These are phyloP conservation scores for Suillus occidentalis DNA, from an alignment of 768 basidiomycete genomes.

Conservation along the genomic window DNA sequence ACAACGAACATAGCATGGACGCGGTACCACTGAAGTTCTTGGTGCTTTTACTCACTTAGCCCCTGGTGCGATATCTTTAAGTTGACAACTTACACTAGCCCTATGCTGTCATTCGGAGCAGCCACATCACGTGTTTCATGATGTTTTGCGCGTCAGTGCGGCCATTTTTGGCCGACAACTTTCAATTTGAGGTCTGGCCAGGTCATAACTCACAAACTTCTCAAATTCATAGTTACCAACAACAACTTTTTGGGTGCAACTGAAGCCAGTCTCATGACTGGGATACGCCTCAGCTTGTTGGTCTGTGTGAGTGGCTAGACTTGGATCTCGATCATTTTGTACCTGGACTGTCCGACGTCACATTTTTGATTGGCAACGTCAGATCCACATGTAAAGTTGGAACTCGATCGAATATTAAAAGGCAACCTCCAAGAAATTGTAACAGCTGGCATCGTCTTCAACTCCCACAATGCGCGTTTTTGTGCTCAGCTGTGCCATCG, in stretches of 20 bases:
- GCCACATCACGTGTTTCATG: no score
- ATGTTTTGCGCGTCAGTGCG: no score
- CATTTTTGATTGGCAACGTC: not conserved
- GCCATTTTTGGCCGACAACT: no score
- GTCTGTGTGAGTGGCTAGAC: not conserved
- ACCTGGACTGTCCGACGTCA: not conserved
- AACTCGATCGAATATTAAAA: not conserved
- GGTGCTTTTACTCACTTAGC: not conserved
- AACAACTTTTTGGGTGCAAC: no score
- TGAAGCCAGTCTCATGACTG: no score
- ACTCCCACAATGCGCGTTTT: slow-evolving; percentile 8
- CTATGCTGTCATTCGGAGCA: no score
- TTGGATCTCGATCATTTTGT: not conserved
- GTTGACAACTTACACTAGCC: no score
- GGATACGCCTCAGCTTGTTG: not conserved
- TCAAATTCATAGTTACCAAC: not conserved
- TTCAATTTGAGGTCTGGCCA: not conserved
- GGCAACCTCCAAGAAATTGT: not conserved
- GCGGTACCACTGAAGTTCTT: not conserved
- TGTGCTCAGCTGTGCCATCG: slow-evolving; percentile 15
- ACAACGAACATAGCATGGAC: not conserved
- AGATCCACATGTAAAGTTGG: not conserved
- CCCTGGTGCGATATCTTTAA: no score
- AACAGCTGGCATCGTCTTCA: not conserved
- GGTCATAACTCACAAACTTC: not conserved